These are phyloP conservation scores for Corniculantispora saksenae DNA, from an alignment of 2,329 filamentous ascomycete species.

Conservation along the genomic window DNA sequence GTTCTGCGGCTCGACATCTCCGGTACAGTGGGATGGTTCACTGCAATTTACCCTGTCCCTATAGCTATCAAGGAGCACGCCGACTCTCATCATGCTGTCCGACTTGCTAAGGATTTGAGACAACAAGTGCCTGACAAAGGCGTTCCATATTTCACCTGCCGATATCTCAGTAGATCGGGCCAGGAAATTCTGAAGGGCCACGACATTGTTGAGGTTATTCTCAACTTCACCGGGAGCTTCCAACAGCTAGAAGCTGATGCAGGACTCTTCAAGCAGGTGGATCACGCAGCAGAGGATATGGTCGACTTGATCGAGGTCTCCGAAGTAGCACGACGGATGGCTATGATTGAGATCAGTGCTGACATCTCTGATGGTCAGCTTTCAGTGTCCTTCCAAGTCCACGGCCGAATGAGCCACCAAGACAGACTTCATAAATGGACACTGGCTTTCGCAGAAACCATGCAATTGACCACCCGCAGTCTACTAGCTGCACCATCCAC, in stretches of 20 bases:
- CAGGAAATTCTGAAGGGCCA: slow-evolving; percentile 34
- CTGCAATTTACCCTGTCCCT: slow-evolving; percentile 40
- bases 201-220: slow-evolving; percentile 44
- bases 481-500: background rate
- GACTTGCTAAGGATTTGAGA: slow-evolving; percentile 37
- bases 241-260: slow-evolving; percentile 45
- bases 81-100: slow-evolving; percentile 15
- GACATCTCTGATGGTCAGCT: background rate
- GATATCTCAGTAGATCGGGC: slow-evolving; percentile 32
- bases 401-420: background rate
- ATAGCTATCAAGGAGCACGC: slow-evolving; percentile 2
- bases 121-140: slow-evolving; percentile 37
- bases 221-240: slow-evolving; percentile 47
- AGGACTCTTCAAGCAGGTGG: background rate
- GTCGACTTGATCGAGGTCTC: background rate
- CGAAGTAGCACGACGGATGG: too few species aligned
- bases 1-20: slow-evolving; percentile 36
- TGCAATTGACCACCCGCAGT: background rate
- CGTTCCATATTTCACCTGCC: slow-evolving; percentile 38
- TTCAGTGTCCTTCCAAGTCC: background rate
- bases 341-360: background rate
- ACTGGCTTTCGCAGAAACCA: background rate
- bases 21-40: slow-evolving; percentile 48
- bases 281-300: background rate
- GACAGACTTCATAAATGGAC: background rate